Percentiles rank a stretch among this genome's conserved stretches.
Evolutionary conservation across 257 asterid species (phyloP).

Genomic region (Petrea volubilis): DNA sequence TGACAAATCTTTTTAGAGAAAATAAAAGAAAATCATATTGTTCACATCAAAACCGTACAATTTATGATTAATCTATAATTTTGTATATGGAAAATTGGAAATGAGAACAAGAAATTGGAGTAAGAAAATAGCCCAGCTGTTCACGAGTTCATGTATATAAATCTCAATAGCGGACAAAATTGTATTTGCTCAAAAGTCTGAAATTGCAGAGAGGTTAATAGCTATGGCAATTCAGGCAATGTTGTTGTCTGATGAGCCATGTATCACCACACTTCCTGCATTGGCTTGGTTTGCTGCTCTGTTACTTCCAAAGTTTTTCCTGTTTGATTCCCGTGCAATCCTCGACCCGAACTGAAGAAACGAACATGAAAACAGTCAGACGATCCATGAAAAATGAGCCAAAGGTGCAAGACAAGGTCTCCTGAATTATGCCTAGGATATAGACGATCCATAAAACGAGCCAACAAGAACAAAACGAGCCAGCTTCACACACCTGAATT

Average conservation of each 20-base stretch:
- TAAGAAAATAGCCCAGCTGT: too few relatives aligned
- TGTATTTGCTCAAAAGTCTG: not conserved
- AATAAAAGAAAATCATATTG: too few relatives aligned
- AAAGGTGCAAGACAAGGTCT: not conserved
- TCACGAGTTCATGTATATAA: not conserved
- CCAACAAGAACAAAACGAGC: too few relatives aligned
- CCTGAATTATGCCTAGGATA: not conserved
- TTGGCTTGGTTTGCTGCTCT: constrained; percentile 96
- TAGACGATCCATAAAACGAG: too few relatives aligned
- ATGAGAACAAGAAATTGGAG: too few relatives aligned
- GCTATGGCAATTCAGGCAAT: not conserved
- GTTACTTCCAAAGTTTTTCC: constrained; percentile 87
- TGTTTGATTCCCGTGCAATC: constrained; percentile 90
- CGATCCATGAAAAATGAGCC: not conserved
- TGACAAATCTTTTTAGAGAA: too few relatives aligned
- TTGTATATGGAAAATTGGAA: too few relatives aligned
- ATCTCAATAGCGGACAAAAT: not conserved
- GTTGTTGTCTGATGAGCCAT: constrained; percentile 22
- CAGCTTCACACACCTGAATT: constrained; percentile 95
- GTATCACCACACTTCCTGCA: constrained; percentile 82
- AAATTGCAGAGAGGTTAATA: not conserved
- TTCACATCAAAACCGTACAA: too few relatives aligned
- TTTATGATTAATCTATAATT: too few relatives aligned
- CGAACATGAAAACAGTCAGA: not conserved
- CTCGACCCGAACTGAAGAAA: constrained; percentile 78